A percentile compares a stretch with the other conserved stretches of the same genome.
Conservation (phyloP, 148 eudicot genomes). For the Rhododendron molle region DNA sequence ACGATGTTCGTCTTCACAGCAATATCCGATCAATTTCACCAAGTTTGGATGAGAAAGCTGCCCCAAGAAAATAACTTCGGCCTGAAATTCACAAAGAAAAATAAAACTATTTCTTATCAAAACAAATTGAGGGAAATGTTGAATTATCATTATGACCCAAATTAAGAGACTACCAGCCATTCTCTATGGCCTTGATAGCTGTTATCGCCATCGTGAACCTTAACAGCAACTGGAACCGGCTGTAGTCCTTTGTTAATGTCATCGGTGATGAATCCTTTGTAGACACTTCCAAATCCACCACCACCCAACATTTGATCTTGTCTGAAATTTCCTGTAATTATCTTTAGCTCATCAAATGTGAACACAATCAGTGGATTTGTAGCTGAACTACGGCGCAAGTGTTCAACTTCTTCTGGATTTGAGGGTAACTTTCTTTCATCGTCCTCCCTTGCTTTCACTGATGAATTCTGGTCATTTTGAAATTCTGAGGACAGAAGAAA, state of each 20-base stretch:
- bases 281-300: slow-evolving; percentile 90
- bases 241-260: slow-evolving; percentile 41
- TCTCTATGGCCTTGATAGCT: slow-evolving; percentile 86
- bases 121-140: not conserved
- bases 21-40: slow-evolving; percentile 81
- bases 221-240: slow-evolving; percentile 74
- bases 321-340: slow-evolving; percentile 65
- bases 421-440: slow-evolving; percentile 56
- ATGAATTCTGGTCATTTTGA: slow-evolving; percentile 29
- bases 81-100: slow-evolving; percentile 31
- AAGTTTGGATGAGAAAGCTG: slow-evolving; percentile 91
- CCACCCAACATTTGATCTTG: slow-evolving; percentile 76
- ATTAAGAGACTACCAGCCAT: slow-evolving; percentile 60
- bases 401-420: slow-evolving; percentile 86
- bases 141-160: not conserved
- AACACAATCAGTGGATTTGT: slow-evolving; percentile 60
- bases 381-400: slow-evolving; percentile 58
- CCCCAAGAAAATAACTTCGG: slow-evolving; percentile 84
- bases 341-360: slow-evolving; percentile 58
- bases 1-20: slow-evolving; percentile 83
- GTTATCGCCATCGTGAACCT: slow-evolving; percentile 85
- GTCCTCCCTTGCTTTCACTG: slow-evolving; percentile 25
- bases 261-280: slow-evolving; percentile 60
- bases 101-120: not conserved
- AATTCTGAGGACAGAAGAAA: slow-evolving; percentile 32